These are phyloP conservation scores for Neonectria neomacrospora DNA, from an alignment of 2,329 filamentous ascomycete species.

Conservation along the genomic window DNA sequence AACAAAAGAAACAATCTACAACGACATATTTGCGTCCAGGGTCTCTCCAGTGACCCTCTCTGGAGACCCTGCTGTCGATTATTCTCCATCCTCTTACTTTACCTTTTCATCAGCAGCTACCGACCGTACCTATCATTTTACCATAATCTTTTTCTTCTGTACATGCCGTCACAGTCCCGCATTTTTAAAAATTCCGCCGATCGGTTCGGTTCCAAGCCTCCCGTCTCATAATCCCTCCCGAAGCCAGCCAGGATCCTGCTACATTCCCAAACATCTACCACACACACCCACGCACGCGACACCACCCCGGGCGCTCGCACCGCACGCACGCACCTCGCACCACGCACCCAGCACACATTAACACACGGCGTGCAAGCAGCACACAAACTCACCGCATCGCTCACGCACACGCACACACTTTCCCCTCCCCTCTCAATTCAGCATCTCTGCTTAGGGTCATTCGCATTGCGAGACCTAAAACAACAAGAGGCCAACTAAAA, in stretches of 20 bases:
- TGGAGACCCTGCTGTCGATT: conserved; percentile 14
- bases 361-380: conserved; percentile 2
- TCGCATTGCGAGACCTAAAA: conserved; percentile 14
- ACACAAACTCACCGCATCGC: conserved; percentile 1
- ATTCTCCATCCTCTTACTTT: conserved; percentile 23
- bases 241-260: conserved; percentile 36
- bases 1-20: background rate
- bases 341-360: background rate
- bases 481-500: conserved; percentile 6
- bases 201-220: conserved; percentile 32
- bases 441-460: conserved; percentile 8
- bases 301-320: conserved; percentile 11
- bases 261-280: conserved; percentile 43
- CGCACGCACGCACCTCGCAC: conserved; percentile 12
- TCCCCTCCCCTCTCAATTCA: conserved; percentile 9
- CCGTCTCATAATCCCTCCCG: conserved; percentile 35
- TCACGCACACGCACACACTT: conserved; percentile 6
- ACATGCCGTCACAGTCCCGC: conserved; percentile 31
- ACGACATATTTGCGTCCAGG: background rate
- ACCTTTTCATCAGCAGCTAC: conserved; percentile 11
- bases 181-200: conserved; percentile 35
- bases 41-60: background rate
- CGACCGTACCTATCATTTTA: conserved; percentile 24
- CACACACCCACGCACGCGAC: conserved; percentile 34
- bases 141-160: conserved; percentile 18